A percentile compares a stretch with the other conserved stretches of the same genome.
Conservation (phyloP, 1,284 basidiomycete genomes). For the Cryptococcus sp. region DNA sequence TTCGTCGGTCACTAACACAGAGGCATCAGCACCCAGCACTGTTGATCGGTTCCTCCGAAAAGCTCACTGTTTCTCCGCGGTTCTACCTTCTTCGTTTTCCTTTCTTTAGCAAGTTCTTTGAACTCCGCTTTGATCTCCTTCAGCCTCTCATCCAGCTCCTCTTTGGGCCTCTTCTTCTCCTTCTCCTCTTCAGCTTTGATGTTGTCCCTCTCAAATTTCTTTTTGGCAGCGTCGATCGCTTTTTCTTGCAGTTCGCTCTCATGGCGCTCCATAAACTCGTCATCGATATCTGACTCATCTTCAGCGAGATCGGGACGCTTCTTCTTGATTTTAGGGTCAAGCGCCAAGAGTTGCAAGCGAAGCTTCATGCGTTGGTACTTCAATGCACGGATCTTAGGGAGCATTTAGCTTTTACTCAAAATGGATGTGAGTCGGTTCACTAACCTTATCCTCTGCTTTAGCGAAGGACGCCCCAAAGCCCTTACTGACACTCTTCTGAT, state of each 20-base stretch:
- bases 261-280: constrained; percentile 80
- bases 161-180: constrained; percentile 64
- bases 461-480: constrained; percentile 88
- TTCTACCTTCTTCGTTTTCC: constrained; percentile 70
- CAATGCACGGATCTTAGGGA: constrained; percentile 60
- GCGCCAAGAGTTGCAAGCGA: constrained; percentile 72
- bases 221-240: constrained; percentile 81
- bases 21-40: not conserved
- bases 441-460: constrained; percentile 83
- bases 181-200: constrained; percentile 76
- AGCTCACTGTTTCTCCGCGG: constrained; percentile 61
- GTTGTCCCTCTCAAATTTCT: constrained; percentile 86
- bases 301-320: constrained; percentile 70
- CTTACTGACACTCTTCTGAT: constrained; percentile 90
- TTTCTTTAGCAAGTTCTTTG: constrained; percentile 66
- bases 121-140: constrained; percentile 77
- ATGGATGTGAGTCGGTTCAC: constrained; percentile 22
- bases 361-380: constrained; percentile 95
- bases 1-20: constrained; percentile 56
- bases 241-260: constrained; percentile 77
- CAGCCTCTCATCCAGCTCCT: constrained; percentile 73
- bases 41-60: not conserved
- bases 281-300: constrained; percentile 89
- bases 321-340: constrained; percentile 79
- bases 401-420: not conserved